Percentiles rank a stretch among this genome's conserved stretches.
phyloP scores from a whole-genome alignment of 768 basidiomycete species.

The Leucocoprinus birnbaumii region DNA sequence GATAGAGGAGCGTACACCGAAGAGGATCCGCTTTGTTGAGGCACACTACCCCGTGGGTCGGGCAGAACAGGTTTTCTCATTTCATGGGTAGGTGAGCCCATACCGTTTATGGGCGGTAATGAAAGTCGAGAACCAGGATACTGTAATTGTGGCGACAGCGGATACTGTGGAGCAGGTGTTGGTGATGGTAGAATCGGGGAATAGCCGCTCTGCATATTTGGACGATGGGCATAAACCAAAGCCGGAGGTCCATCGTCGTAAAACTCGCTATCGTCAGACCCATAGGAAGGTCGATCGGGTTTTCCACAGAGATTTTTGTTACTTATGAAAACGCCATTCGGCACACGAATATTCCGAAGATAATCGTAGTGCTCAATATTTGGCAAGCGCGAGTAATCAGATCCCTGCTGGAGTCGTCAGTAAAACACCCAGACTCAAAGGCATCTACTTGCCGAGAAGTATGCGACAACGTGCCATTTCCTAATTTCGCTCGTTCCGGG shows the following conservation, averaged over 20 bases:
- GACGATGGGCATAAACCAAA: constrained; percentile 16
- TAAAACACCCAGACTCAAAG: constrained; percentile 10
- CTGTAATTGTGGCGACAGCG: constrained; percentile 9
- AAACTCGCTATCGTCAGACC: constrained; percentile 43
- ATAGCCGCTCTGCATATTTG: constrained; percentile 9
- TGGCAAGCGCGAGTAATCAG: constrained; percentile 68
- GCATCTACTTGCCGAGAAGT: constrained; percentile 59
- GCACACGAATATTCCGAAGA: constrained; percentile 63
- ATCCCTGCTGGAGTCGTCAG: constrained; percentile 40
- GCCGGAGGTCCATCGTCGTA: constrained; percentile 26
- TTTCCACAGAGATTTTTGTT: constrained; percentile 50
- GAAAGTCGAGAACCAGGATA: constrained; percentile 3
- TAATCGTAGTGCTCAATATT: constrained; percentile 75
- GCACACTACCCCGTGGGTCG: background rate
- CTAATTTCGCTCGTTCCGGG: constrained; percentile 54
- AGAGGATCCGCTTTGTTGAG: constrained; percentile 9
- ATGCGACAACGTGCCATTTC: constrained; percentile 85
- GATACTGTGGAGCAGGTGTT: background rate
- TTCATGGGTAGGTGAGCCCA: constrained; percentile 6
- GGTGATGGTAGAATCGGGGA: constrained; percentile 18
- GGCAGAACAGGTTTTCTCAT: constrained; percentile 2
- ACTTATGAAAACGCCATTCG: constrained; percentile 70
- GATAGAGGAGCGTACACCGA: constrained; percentile 41
- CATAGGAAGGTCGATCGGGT: constrained; percentile 40
- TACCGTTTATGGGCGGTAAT: constrained; percentile 5